Evolutionary conservation across 2,329 filamentous ascomycete genomes (phyloP), one percentile per base, ranked within the genome.

Genomic region (Penicillium sp.): DNA sequence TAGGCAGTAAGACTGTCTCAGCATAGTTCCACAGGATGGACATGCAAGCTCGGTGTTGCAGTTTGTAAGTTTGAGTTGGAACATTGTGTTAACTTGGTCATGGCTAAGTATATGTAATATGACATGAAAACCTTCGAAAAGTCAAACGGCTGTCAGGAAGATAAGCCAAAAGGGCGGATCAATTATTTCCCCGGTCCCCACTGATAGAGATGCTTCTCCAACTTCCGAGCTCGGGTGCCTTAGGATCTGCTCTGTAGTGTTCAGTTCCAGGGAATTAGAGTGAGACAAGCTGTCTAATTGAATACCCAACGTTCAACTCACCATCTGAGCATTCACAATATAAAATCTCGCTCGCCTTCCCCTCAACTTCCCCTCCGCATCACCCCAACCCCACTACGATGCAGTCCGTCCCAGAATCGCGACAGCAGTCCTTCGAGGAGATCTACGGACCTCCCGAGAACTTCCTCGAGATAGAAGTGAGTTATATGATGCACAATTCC

Each of bases 401-500:
- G 85, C 84, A 87, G 75, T 82, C 84, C 58, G 80, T 87, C 68
- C 84, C 85, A 47, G 84, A 86, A 65, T 79, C 89, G 66, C 90
- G 93, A 70, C 87, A 90, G 78, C 94, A 99, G 82, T 94, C 89
- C 73, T 97, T 97, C 74, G 94, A 99, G 79, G 94, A 99, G 83
- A 96, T 97, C 75, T 99, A 99, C 77, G 94, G 93, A 15, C 91
- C 93, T 48, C 94, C 94, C 6, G 94, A 99, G 83, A 99, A 99
- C 82, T 97, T 97, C 74, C 85, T 99, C 54, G 94, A 99, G 82
- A 96, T 99, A 64, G 94, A 99, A 83, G 93, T 94, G 76, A 58
- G 79, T 73, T 35, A 38, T 25, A 10, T 10, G 15, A 33, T 45
- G 5, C 17, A 23, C 1, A 41, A 48, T 3, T 1, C 21, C 41